phyloP scores from a whole-genome alignment of 2,329 filamentous ascomycete genomes.

The Penicillium sp. region DNA sequence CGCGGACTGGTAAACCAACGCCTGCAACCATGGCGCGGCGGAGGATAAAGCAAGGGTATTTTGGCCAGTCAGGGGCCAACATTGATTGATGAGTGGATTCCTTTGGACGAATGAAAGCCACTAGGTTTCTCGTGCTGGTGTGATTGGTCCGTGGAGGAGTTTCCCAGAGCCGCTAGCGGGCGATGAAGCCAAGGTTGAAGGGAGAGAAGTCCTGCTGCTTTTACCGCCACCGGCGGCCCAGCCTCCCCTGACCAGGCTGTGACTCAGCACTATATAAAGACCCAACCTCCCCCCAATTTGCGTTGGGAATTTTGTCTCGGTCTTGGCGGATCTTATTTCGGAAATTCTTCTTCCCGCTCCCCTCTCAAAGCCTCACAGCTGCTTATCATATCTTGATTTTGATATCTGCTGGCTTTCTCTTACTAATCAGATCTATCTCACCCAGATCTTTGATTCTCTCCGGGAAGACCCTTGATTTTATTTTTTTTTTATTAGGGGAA shows the following conservation, averaged over 20 bases:
- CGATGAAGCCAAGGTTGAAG: slow-evolving; percentile 30
- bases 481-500: slow-evolving; percentile 9
- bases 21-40: slow-evolving; percentile 30
- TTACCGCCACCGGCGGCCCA: slow-evolving; percentile 38
- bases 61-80: slow-evolving; percentile 18
- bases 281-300: slow-evolving; percentile 36
- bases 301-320: slow-evolving; percentile 36
- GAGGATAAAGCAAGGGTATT: slow-evolving; percentile 30
- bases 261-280: slow-evolving; percentile 44
- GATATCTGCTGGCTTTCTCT: slow-evolving; percentile 20
- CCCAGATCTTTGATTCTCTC: slow-evolving; percentile 9
- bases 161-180: slow-evolving; percentile 26
- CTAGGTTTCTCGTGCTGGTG: no score
- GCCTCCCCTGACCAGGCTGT: slow-evolving; percentile 39
- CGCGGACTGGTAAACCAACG: slow-evolving; percentile 30
- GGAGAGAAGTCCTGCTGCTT: slow-evolving; percentile 35
- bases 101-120: not conserved
- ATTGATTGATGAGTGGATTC: not conserved
- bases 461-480: slow-evolving; percentile 1
- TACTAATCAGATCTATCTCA: slow-evolving; percentile 19
- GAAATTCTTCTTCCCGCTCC: slow-evolving; percentile 33
- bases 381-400: slow-evolving; percentile 5
- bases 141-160: slow-evolving; percentile 9
- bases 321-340: slow-evolving; percentile 38
- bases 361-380: slow-evolving; percentile 19